Evolutionary conservation across 768 basidiomycete genomes (phyloP).

Genomic region (Russula dissimulans): DNA sequence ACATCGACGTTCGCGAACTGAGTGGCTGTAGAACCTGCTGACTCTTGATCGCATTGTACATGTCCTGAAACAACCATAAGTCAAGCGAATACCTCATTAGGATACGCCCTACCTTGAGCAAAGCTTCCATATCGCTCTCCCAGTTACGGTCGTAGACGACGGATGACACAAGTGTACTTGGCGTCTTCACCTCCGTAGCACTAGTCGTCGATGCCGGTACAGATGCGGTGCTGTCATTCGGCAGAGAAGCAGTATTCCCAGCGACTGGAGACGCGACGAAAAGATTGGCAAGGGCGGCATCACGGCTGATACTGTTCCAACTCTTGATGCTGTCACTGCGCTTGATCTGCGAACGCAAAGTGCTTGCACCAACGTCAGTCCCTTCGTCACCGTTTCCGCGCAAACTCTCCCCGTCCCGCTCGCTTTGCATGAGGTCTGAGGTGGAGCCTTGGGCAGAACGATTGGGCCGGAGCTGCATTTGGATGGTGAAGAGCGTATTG

Average conservation of each 20-base stretch:
- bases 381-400: slow-evolving; percentile 49
- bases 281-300: slow-evolving; percentile 33
- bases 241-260: slow-evolving; percentile 22
- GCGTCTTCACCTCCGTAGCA: slow-evolving; percentile 32
- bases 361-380: slow-evolving; percentile 36
- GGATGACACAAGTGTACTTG: slow-evolving; percentile 27
- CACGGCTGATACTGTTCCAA: slow-evolving; percentile 70
- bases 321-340: slow-evolving; percentile 79
- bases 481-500: slow-evolving; percentile 84
- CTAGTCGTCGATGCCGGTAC: slow-evolving; percentile 41
- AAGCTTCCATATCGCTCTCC: slow-evolving; percentile 78
- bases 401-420: slow-evolving; percentile 58
- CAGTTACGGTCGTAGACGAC: slow-evolving; percentile 56
- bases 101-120: slow-evolving; percentile 59
- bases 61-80: slow-evolving; percentile 50
- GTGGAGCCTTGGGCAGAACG: slow-evolving; percentile 41
- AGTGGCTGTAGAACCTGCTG: slow-evolving; percentile 86
- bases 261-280: slow-evolving; percentile 24
- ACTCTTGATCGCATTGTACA: slow-evolving; percentile 85
- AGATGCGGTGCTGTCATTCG: slow-evolving; percentile 57
- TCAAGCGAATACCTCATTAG: slow-evolving; percentile 1
- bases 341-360: slow-evolving; percentile 43
- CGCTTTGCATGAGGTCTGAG: slow-evolving; percentile 59
- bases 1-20: slow-evolving; percentile 41
- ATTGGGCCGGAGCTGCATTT: slow-evolving; percentile 58